Evolutionary conservation across 441 rosid species (phyloP).

Genomic region (Gossypium gossypioides): DNA sequence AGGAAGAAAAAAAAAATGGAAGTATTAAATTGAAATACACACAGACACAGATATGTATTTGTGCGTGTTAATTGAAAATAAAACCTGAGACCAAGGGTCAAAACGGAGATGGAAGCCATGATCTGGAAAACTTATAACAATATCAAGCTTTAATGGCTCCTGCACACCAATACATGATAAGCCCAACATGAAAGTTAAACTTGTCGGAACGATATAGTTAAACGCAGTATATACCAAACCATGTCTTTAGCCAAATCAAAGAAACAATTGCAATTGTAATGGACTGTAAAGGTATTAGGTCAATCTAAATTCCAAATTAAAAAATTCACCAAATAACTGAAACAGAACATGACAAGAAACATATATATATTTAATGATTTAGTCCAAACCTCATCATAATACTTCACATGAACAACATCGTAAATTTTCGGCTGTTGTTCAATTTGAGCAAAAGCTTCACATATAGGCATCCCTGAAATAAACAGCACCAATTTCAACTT

Average conservation of each 20-base stretch:
- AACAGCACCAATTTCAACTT: neutral
- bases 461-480: constrained; percentile 76
- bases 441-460: constrained; percentile 82
- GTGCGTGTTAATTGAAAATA: neutral
- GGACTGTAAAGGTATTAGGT: neutral
- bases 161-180: constrained; percentile 12
- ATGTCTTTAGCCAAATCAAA: neutral
- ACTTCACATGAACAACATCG: constrained; percentile 90
- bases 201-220: neutral
- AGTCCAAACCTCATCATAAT: constrained; percentile 64
- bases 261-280: neutral
- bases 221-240: neutral
- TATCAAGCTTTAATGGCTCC: constrained; percentile 84
- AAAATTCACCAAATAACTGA: neutral
- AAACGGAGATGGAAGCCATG: constrained; percentile 93
- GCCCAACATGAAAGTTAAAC: constrained; percentile 2
- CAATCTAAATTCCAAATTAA: neutral
- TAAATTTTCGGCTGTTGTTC: constrained; percentile 88
- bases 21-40: neutral
- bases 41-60: neutral
- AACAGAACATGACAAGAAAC: neutral
- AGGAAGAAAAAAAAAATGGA: neutral
- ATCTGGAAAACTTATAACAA: constrained; percentile 88
- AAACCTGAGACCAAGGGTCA: constrained; percentile 97
- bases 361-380: neutral